phyloP scores from a whole-genome alignment of 208 protist genomes.

The Leishmania amazonensis region DNA sequence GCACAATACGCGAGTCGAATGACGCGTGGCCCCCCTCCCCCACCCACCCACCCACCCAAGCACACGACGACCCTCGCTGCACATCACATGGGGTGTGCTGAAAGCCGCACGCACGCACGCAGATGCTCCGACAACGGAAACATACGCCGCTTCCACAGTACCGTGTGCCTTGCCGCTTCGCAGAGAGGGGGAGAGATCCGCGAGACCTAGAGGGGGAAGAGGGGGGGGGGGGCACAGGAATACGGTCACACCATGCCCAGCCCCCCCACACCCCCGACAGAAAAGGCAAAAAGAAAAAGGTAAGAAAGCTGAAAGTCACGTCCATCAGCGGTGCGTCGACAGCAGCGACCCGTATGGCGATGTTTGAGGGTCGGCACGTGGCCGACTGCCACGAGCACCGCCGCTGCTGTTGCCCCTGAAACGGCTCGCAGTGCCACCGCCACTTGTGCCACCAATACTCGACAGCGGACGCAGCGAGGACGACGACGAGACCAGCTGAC shows the following conservation, averaged over 20 bases:
- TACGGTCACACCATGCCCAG: not conserved
- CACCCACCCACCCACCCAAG: not conserved
- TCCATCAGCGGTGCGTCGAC: not conserved
- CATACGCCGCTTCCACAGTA: not conserved
- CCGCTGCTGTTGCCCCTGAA: not conserved
- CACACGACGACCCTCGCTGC: not conserved
- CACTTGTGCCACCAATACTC: not conserved
- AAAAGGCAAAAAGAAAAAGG: no score
- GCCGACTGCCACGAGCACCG: not conserved
- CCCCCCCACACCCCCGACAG: not conserved
- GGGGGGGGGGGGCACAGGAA: not conserved
- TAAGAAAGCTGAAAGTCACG: not conserved
- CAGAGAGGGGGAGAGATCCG: not conserved
- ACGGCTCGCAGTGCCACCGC: not conserved
- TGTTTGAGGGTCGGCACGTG: no score
- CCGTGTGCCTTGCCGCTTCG: not conserved
- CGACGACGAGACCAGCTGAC: conserved; percentile 1
- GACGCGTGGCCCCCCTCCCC: not conserved
- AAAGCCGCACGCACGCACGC: not conserved
- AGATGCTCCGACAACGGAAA: no score
- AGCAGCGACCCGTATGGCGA: not conserved
- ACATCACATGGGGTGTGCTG: not conserved
- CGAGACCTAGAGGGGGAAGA: not conserved
- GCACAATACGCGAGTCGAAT: not conserved
- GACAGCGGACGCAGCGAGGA: conserved; percentile 14